A percentile compares a stretch with the other conserved stretches of the same genome.
Conservation (phyloP, 805 yeast species). For the Yarrowia osloensis region DNA sequence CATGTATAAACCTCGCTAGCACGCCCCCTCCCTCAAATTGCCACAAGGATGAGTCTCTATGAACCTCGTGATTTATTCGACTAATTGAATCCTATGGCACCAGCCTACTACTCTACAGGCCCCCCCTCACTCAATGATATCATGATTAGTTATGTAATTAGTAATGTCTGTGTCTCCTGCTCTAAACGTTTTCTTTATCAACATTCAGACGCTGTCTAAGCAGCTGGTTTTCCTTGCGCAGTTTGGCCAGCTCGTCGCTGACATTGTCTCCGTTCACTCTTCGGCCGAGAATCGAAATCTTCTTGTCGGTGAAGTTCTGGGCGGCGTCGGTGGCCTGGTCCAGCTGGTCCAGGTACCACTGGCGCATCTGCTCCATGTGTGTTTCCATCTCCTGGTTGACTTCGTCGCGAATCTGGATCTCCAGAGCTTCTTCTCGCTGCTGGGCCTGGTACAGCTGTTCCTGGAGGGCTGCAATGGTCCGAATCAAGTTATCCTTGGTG, state of each 20-base stretch:
- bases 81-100: too few relatives aligned
- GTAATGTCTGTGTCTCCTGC: not conserved
- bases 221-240: constrained; percentile 19
- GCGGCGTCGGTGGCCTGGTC: constrained; percentile 33
- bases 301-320: constrained; percentile 36
- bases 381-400: constrained; percentile 41
- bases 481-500: constrained; percentile 19
- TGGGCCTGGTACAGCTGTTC: constrained; percentile 24
- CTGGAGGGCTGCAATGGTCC: constrained; percentile 27
- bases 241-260: not conserved
- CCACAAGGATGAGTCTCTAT: too few relatives aligned
- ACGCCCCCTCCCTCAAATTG: too few relatives aligned
- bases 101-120: too few relatives aligned
- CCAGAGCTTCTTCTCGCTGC: constrained; percentile 33
- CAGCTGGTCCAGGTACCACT: constrained; percentile 36
- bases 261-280: constrained; percentile 14
- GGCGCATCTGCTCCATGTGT: constrained; percentile 39
- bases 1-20: too few relatives aligned
- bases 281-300: constrained; percentile 34
- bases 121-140: too few relatives aligned
- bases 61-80: too few relatives aligned
- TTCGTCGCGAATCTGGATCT: constrained; percentile 37
- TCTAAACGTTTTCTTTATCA: constrained; percentile 14
- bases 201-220: not conserved
- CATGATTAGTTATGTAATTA: constrained; percentile 7